Base-by-base conservation (phyloP, 805 yeast species). In the Pichia exigua region DNA sequence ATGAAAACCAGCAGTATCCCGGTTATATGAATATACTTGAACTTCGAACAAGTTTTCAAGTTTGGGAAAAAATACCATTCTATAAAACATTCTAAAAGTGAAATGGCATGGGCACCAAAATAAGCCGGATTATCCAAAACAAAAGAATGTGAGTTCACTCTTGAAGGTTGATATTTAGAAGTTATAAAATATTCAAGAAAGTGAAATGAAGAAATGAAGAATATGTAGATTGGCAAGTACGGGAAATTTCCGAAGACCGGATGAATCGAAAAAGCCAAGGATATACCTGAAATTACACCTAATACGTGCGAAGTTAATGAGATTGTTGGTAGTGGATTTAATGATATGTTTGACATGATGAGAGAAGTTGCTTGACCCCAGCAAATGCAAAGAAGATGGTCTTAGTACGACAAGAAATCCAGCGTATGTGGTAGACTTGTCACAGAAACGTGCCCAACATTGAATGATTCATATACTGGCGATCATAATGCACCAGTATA, bases 161-260 rank as follows among this genome's bases (percentile, higher is more conserved):
- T 81, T 4, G 72, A 65, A 3, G 82, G 74, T 61, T 92, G 90
- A 68, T 74, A 89, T 48, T 72, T 69, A 0, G 96, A 90, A 0
- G 99, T 94, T 41, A 82, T 77, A 60, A 77, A 79, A 64, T 83
- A 94, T 68, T 94, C 99, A 21, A 87, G 64, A 59, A 87, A 78
- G 65, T 94, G 98, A 68, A 92, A 94, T 0, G 75, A 27, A 3
- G 84, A 65, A 11, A 87, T 63, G 1, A 77, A 64, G 12, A 74
- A 64, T 11, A 85, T 52, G 63, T 86, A 89, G 0, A 80, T 17
- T 5, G 61, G 56, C 2, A 63, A 44, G 7, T 71, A 65, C 42
- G 63, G 66, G 57, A 72, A 68, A 2, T 51, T 50, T 2, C 65
- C 47, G 12, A 56, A 50, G 12, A 28, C 2, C 13, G 45, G 44